Evolutionary conservation across 1,139 yeast species (phyloP), one percentile per base, ranked within the genome.

Genomic region (Lodderomyces pseudojiufengensis): DNA sequence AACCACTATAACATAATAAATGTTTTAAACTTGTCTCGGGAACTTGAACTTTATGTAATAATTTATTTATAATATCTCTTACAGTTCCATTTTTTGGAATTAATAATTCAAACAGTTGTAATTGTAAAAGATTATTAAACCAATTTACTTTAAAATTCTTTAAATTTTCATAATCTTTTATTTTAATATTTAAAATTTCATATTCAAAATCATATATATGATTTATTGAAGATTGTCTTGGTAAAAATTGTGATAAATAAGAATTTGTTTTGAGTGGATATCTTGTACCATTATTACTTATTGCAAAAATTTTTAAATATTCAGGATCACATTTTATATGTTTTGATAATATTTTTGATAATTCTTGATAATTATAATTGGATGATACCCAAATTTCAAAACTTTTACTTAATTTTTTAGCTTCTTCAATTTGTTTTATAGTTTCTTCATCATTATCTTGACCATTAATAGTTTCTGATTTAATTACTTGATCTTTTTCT

Each of bases 131-230:
- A 36, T 71, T 71, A 2, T 74, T 73, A 21, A 83, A 59, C 88
- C 90, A 84, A 41, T 68, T 69, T 20, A 84, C 65, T 41, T 73
- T 76, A 27, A 90, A 61, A 7, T 77, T 60, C 43, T 78, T 76
- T 78, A 87, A 76, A 45, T 75, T 78, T 57, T 94, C 98, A 49
- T 83, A 74, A 44, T 88, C 95, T 26, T 66, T 72, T 42, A 92
- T 63, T 5, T 90, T 78, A 33, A 88, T 80, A 29, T 78, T 82
- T 49, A 94, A 70, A 1, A 84, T 61, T 51, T 90, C 96, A 54
- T 84, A 92, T 47, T 80, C 85, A 48, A 82, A 73, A 9, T 72
- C 65, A 55, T 61, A 61, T 35, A 55, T 61, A 40, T 63, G 73
- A 42, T 66, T 71, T 40, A 64, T 76, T 33, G 71, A 70, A 44